phyloP scores from a whole-genome alignment of 129 eudicot genomes.

The Silybum marianum region DNA sequence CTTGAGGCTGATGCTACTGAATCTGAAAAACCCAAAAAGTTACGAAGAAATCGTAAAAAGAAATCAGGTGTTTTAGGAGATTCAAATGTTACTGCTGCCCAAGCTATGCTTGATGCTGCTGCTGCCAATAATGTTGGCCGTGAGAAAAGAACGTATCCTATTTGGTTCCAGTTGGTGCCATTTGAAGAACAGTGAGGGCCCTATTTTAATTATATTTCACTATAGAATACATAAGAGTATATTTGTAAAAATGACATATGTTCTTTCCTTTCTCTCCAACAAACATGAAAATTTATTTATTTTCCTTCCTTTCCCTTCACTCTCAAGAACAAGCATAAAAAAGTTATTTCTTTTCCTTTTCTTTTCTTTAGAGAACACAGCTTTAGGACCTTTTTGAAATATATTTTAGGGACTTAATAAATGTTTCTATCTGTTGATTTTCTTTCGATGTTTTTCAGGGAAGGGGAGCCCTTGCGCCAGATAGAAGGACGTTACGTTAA shows the following conservation, averaged over 20 bases:
- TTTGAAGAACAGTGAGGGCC: slow-evolving; percentile 68
- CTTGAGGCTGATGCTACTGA: slow-evolving; percentile 33
- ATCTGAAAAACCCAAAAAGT: slow-evolving; percentile 56
- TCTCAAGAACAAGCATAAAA: too few species aligned
- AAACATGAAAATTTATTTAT: too few species aligned
- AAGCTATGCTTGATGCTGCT: slow-evolving; percentile 49
- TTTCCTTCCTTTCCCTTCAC: too few species aligned
- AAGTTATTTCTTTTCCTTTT: too few species aligned
- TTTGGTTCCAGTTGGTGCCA: slow-evolving; percentile 82
- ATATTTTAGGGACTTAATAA: background rate
- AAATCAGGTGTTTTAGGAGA: slow-evolving; percentile 51
- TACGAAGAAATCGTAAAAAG: slow-evolving; percentile 53
- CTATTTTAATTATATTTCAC: background rate
- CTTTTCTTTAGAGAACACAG: too few species aligned
- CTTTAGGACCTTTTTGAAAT: background rate
- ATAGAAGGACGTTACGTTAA: slow-evolving; percentile 70
- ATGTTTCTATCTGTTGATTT: slow-evolving; percentile 16
- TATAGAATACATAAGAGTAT: too few species aligned
- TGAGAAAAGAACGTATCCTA: slow-evolving; percentile 57
- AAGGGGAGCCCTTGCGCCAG: slow-evolving; percentile 76
- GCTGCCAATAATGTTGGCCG: slow-evolving; percentile 28
- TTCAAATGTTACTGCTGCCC: slow-evolving; percentile 41
- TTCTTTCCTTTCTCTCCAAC: too few species aligned
- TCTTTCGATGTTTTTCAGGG: slow-evolving; percentile 48
- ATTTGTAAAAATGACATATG: too few species aligned